These are phyloP conservation scores for Plasmodium sp. DNA, from an alignment of 169 alveolate species.

Conservation along the genomic window DNA sequence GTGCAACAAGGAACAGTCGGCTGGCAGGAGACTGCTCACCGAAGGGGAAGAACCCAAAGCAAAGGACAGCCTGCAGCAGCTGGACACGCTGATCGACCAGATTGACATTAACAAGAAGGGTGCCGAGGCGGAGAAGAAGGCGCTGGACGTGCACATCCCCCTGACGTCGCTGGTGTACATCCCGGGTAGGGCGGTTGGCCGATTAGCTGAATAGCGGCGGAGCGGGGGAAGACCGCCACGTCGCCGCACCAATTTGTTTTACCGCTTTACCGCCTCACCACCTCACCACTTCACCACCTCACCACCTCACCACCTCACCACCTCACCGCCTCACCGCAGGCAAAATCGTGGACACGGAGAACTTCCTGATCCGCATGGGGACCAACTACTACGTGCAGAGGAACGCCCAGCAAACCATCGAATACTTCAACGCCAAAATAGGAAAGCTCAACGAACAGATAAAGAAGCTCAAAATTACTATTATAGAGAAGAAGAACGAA, in stretches of 20 bases:
- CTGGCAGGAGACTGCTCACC: neutral
- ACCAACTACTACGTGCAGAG: constrained; percentile 71
- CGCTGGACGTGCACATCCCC: constrained; percentile 62
- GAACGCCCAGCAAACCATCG: constrained; percentile 39
- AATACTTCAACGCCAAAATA: constrained; percentile 44
- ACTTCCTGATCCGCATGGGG: constrained; percentile 59
- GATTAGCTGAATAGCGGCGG: neutral
- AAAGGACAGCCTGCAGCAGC: neutral
- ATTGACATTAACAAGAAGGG: neutral
- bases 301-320: neutral
- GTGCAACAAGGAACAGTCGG: neutral
- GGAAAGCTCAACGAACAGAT: constrained; percentile 53
- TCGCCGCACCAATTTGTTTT: neutral
- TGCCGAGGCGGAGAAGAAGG: neutral
- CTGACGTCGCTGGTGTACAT: constrained; percentile 57
- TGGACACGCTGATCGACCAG: neutral
- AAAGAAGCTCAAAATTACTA: constrained; percentile 16
- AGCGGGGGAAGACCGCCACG: neutral
- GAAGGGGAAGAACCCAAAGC: neutral
- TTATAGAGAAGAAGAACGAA: constrained; percentile 65
- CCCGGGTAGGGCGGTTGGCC: constrained; percentile 19
- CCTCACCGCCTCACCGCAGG: constrained; percentile 6
- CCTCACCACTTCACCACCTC: neutral
- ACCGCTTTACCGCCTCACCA: neutral
- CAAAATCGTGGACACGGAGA: constrained; percentile 62